Conservation (phyloP, 23 red algal species). For the Cyanidium caldarium region DNA sequence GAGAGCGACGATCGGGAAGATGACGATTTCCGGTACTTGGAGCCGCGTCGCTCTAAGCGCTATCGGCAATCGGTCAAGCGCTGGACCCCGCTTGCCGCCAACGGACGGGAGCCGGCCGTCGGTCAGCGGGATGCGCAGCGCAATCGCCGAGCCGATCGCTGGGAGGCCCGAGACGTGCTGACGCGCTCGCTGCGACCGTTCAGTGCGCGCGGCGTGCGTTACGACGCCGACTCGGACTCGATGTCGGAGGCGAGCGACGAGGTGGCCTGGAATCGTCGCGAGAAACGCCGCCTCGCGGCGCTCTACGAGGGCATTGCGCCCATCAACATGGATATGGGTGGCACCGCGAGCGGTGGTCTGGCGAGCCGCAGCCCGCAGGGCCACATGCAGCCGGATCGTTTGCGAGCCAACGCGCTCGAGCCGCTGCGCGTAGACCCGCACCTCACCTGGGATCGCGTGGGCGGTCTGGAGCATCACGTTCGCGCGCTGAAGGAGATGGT, state of each 20-base stretch:
- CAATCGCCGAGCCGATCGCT: background rate
- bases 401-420: conserved; percentile 21
- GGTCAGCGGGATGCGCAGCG: background rate
- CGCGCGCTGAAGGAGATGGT: conserved; percentile 82
- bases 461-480: conserved; percentile 72
- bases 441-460: conserved; percentile 74
- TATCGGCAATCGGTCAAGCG: background rate
- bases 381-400: background rate
- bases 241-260: background rate
- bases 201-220: background rate
- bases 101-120: too few relatives aligned
- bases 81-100: too few relatives aligned
- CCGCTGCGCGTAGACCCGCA: conserved; percentile 48
- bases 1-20: background rate
- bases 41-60: background rate
- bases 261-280: background rate
- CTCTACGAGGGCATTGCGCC: background rate
- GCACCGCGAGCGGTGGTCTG: background rate
- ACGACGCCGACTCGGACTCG: background rate
- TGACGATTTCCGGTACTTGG: conserved; percentile 2
- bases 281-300: background rate
- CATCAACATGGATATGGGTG: background rate
- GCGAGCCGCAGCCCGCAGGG: background rate
- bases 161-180: background rate
- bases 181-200: too few relatives aligned